phyloP scores from a whole-genome alignment of 2,329 filamentous ascomycete genomes.

The Basipetospora chlamydospora region DNA sequence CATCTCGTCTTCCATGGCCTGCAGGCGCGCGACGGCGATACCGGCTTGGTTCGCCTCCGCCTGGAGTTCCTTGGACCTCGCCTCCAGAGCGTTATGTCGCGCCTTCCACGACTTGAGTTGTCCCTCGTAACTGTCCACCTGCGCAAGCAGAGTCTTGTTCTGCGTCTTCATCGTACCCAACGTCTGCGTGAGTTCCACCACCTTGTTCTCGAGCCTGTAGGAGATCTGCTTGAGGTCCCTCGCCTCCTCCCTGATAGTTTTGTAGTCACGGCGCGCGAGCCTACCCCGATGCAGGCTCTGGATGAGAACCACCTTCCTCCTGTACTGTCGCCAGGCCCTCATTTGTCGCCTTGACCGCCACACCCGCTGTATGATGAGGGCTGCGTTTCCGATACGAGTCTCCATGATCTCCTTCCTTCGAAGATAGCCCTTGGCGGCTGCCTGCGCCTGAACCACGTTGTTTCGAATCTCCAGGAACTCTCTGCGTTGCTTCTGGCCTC shows the following conservation, averaged over 20 bases:
- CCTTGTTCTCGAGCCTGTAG: slow-evolving; percentile 99
- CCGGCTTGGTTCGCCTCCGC: slow-evolving; percentile 95
- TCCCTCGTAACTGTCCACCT: slow-evolving; percentile 89
- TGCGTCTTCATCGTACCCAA: slow-evolving; percentile 84
- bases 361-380: slow-evolving; percentile 73
- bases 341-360: slow-evolving; percentile 75
- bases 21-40: slow-evolving; percentile 79
- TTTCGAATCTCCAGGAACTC: slow-evolving; percentile 62
- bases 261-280: slow-evolving; percentile 69
- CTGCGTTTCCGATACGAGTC: slow-evolving; percentile 83
- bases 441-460: slow-evolving; percentile 79
- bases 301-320: slow-evolving; percentile 75
- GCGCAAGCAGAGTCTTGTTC: slow-evolving; percentile 76
- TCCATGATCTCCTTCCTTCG: slow-evolving; percentile 87
- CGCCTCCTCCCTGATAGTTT: slow-evolving; percentile 82
- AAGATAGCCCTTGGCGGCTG: slow-evolving; percentile 81
- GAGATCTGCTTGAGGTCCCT: slow-evolving; percentile 98
- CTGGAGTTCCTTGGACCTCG: slow-evolving; percentile 83
- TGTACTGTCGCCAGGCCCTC: slow-evolving; percentile 72
- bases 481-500: slow-evolving; percentile 79
- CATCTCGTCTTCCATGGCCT: slow-evolving; percentile 92
- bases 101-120: slow-evolving; percentile 96
- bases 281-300: slow-evolving; percentile 90
- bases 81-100: slow-evolving; percentile 79
- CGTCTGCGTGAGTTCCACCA: slow-evolving; percentile 91